A percentile compares a stretch with the other conserved stretches of the same genome.
These are phyloP conservation scores for Spinacia oleracea DNA, from an alignment of 179 eudicot species.

Conservation along the genomic window DNA sequence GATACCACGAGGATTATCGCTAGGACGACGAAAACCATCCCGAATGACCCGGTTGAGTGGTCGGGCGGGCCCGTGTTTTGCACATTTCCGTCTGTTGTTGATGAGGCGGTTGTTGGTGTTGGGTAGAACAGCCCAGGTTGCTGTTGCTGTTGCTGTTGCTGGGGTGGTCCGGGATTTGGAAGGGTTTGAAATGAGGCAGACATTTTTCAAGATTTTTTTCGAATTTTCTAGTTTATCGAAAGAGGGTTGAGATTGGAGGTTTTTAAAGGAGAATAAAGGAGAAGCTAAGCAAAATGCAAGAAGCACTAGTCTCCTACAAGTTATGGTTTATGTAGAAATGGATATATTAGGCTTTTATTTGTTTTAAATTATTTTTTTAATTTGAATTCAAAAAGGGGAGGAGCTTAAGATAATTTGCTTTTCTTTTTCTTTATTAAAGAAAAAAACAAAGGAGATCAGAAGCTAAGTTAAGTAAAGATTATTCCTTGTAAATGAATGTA, in stretches of 20 bases:
- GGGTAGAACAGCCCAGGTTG: slow-evolving; percentile 40
- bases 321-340: slow-evolving; percentile 29
- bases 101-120: slow-evolving; percentile 31
- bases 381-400: slow-evolving; percentile 46
- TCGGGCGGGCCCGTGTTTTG: slow-evolving; percentile 33
- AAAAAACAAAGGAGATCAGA: slow-evolving; percentile 37
- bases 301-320: slow-evolving; percentile 25
- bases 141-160: too few species aligned
- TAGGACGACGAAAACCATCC: slow-evolving; percentile 70
- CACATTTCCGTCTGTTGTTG: background rate
- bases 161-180: slow-evolving; percentile 36
- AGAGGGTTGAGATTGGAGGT: background rate
- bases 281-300: slow-evolving; percentile 31
- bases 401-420: slow-evolving; percentile 15
- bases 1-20: slow-evolving; percentile 67
- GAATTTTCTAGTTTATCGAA: background rate
- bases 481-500: too few species aligned
- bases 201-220: slow-evolving; percentile 18
- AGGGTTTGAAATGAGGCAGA: slow-evolving; percentile 36
- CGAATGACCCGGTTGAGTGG: slow-evolving; percentile 65
- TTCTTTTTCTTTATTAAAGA: slow-evolving; percentile 48
- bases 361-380: slow-evolving; percentile 3
- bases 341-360: slow-evolving; percentile 9
- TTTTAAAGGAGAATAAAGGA: slow-evolving; percentile 14
- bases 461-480: slow-evolving; percentile 43